These are phyloP conservation scores for Mycosarcoma mackinlayi DNA, from an alignment of 1,284 basidiomycete genomes.

Conservation along the genomic window DNA sequence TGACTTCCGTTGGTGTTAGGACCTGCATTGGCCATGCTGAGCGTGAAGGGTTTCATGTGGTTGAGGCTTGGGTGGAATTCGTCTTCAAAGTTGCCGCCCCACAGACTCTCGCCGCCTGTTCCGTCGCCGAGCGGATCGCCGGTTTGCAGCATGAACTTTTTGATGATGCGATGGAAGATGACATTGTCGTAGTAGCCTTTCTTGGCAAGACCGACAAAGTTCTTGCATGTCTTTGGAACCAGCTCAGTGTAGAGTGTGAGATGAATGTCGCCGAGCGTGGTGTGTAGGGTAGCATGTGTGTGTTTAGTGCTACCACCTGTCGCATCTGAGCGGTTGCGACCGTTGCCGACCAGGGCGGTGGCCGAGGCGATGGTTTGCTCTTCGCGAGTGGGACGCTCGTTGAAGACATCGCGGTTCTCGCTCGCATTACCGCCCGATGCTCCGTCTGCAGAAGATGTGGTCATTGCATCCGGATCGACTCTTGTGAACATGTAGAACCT, in stretches of 20 bases:
- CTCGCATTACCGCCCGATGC: conserved; percentile 80
- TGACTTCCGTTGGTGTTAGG: conserved; percentile 93
- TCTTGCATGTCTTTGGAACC: conserved; percentile 94
- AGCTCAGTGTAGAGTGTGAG: conserved; percentile 89
- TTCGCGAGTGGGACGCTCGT: conserved; percentile 95
- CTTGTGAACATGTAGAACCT: conserved; percentile 98
- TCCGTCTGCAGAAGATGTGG: conserved; percentile 12
- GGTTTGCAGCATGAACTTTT: conserved; percentile 99
- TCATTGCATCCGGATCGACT: conserved; percentile 74
- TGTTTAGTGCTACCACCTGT: conserved; percentile 11
- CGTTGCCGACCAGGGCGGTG: conserved; percentile 69
- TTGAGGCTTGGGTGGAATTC: conserved; percentile 86
- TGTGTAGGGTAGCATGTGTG: conserved; percentile 83
- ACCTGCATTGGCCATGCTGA: conserved; percentile 99
- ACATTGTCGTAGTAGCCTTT: conserved; percentile 93
- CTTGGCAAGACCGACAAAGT: conserved; percentile 92
- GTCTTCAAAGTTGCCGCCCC: conserved; percentile 89
- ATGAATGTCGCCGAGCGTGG: conserved; percentile 88
- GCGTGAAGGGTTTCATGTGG: conserved; percentile 94
- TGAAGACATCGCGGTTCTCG: conserved; percentile 90
- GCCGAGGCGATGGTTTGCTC: conserved; percentile 89
- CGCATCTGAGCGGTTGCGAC: conserved; percentile 5
- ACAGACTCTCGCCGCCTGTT: conserved; percentile 91
- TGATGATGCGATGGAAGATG: conserved; percentile 96
- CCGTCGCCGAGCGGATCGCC: conserved; percentile 97